Conservation (phyloP, 1,139 yeast genomes). For the Trichomonascaceae sp. region DNA sequence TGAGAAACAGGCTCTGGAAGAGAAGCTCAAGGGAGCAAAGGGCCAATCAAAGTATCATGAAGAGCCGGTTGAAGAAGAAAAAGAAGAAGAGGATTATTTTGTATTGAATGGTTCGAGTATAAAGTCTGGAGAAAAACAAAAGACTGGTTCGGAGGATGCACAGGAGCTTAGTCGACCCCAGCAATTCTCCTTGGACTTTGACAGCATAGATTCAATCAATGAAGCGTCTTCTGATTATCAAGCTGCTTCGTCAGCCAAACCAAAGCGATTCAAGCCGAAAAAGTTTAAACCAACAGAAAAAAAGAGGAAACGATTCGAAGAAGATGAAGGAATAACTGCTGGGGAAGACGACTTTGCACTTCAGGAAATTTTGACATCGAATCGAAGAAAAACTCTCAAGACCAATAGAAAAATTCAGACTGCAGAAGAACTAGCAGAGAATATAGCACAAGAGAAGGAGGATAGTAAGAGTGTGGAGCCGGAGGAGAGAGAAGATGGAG, state of each 20-base stretch:
- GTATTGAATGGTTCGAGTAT: constrained; percentile 23
- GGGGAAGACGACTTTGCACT: constrained; percentile 19
- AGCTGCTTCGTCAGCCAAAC: constrained; percentile 38
- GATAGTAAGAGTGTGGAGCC: constrained; percentile 12
- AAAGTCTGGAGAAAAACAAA: constrained; percentile 4
- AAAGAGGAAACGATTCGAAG: constrained; percentile 22
- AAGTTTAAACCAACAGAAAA: constrained; percentile 14
- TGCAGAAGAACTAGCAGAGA: constrained; percentile 24
- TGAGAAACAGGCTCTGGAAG: constrained; percentile 31
- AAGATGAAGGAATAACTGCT: constrained; percentile 16
- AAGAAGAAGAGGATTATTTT: constrained; percentile 26
- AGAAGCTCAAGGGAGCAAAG: constrained; percentile 27
- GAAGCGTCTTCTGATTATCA: constrained; percentile 23
- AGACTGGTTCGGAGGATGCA: not conserved
- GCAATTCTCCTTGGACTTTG: constrained; percentile 17
- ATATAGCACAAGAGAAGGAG: constrained; percentile 14
- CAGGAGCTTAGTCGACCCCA: not conserved
- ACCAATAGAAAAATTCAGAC: constrained; percentile 21
- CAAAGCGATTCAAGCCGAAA: constrained; percentile 42
- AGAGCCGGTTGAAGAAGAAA: constrained; percentile 24
- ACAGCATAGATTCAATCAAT: constrained; percentile 6
- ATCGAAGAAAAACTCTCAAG: constrained; percentile 41
- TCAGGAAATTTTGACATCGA: constrained; percentile 34
- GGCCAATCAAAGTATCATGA: constrained; percentile 24
- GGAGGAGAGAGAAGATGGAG: constrained; percentile 14